Conservation (phyloP, 2,329 filamentous ascomycete genomes). For the Exserohilum rostratum region DNA sequence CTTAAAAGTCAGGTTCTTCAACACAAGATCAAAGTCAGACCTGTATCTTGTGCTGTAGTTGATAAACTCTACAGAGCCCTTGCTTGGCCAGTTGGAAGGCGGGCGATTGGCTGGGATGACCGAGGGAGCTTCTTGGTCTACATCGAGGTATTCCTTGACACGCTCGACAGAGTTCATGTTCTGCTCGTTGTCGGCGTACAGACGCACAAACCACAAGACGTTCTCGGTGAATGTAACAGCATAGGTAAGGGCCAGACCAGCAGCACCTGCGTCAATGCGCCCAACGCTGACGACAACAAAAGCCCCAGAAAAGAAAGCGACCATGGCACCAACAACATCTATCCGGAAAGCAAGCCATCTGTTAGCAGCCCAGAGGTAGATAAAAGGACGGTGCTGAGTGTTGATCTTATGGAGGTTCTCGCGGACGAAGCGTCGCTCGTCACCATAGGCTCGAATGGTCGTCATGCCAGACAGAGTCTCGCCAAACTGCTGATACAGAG, state of each 20-base stretch:
- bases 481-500: slow-evolving; percentile 96
- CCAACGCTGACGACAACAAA: slow-evolving; percentile 88
- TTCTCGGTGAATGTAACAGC: slow-evolving; percentile 97
- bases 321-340: slow-evolving; percentile 86
- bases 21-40: slow-evolving; percentile 82
- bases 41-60: slow-evolving; percentile 90
- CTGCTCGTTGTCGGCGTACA: slow-evolving; percentile 95
- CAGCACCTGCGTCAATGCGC: slow-evolving; percentile 84
- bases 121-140: slow-evolving; percentile 87
- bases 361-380: slow-evolving; percentile 95
- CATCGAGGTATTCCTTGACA: slow-evolving; percentile 94
- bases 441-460: slow-evolving; percentile 94
- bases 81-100: slow-evolving; percentile 78
- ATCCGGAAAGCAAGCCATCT: slow-evolving; percentile 95
- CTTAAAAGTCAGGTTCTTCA: slow-evolving; percentile 83
- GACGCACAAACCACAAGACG: slow-evolving; percentile 90
- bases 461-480: slow-evolving; percentile 94
- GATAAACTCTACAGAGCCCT: slow-evolving; percentile 85
- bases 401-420: slow-evolving; percentile 91
- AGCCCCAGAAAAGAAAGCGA: slow-evolving; percentile 89
- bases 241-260: slow-evolving; percentile 92
- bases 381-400: slow-evolving; percentile 88
- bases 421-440: slow-evolving; percentile 88
- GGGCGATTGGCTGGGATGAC: slow-evolving; percentile 81
- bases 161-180: slow-evolving; percentile 99